Percentiles rank a stretch among this genome's conserved stretches.
Evolutionary conservation across 768 basidiomycete species (phyloP).

Genomic region (Cubamyces sp.): DNA sequence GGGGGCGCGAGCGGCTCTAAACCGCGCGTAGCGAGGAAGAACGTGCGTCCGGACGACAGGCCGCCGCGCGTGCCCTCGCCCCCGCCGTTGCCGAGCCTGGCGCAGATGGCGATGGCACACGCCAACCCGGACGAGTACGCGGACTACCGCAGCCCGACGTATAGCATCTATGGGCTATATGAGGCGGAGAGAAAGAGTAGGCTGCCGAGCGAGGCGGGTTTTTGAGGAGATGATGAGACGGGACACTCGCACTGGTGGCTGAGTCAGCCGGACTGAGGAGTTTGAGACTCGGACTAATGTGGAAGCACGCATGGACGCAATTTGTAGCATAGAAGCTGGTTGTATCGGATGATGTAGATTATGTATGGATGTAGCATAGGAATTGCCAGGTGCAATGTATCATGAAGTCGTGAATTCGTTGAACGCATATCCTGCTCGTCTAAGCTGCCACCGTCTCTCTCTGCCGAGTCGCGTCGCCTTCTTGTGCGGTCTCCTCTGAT

Average conservation of each 20-base stretch:
- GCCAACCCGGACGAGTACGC: conserved; percentile 62
- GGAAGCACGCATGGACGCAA: neutral
- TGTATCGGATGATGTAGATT: conserved; percentile 14
- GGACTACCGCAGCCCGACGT: conserved; percentile 78
- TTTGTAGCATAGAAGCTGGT: conserved; percentile 18
- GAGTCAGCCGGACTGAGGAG: neutral
- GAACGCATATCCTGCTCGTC: neutral
- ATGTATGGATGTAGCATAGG: neutral
- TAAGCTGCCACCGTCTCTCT: conserved; percentile 11
- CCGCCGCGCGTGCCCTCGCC: conserved; percentile 84
- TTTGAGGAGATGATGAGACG: conserved; percentile 17
- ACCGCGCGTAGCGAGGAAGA: conserved; percentile 32
- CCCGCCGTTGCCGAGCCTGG: conserved; percentile 69
- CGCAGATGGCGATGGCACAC: conserved; percentile 78
- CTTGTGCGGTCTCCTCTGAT: neutral
- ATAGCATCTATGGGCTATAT: conserved; percentile 80
- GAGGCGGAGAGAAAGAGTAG: conserved; percentile 62
- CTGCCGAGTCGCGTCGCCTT: neutral
- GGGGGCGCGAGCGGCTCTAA: conserved; percentile 17
- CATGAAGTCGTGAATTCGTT: neutral
- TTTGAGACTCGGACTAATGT: neutral
- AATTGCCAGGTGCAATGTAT: conserved; percentile 11
- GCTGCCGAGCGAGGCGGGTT: conserved; percentile 28
- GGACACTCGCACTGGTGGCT: neutral
- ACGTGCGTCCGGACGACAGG: conserved; percentile 51